phyloP scores from a whole-genome alignment of 2,329 filamentous ascomycete genomes.

The Alternaria rosae region DNA sequence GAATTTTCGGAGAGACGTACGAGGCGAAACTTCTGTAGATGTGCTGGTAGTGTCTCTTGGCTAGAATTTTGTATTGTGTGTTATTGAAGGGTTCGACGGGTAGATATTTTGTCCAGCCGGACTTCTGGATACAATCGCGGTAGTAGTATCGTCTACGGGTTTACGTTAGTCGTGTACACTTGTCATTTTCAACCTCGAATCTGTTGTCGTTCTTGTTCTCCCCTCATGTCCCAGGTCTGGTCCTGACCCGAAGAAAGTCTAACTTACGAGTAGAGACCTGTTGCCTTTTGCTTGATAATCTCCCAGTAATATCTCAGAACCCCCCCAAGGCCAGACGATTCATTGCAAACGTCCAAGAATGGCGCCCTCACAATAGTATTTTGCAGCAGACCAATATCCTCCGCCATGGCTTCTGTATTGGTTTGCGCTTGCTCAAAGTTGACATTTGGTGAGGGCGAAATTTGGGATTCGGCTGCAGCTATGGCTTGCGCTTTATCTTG shows the following conservation, averaged over 20 bases:
- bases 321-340: not conserved
- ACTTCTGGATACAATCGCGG: constrained; percentile 23
- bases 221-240: not conserved
- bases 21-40: constrained; percentile 68
- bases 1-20: constrained; percentile 12
- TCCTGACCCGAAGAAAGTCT: not conserved
- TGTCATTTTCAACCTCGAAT: not conserved
- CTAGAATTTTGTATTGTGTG: constrained; percentile 43
- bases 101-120: constrained; percentile 15
- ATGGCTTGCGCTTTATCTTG: constrained; percentile 16
- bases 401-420: constrained; percentile 16
- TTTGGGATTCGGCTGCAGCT: constrained; percentile 10
- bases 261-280: constrained; percentile 28
- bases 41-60: constrained; percentile 65
- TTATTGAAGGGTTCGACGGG: constrained; percentile 24
- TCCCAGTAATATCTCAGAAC: constrained; percentile 30
- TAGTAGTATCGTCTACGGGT: constrained; percentile 21
- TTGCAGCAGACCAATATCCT: constrained; percentile 36
- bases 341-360: constrained; percentile 17
- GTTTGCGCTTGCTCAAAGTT: constrained; percentile 7
- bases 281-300: constrained; percentile 25
- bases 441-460: constrained; percentile 20
- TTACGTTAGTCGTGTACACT: constrained; percentile 6
- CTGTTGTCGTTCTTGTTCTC: not conserved
- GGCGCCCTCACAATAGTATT: constrained; percentile 29